Base-by-base conservation (phyloP, 1,284 basidiomycete genomes). In the Cutaneotrichosporon dermatis region DNA sequence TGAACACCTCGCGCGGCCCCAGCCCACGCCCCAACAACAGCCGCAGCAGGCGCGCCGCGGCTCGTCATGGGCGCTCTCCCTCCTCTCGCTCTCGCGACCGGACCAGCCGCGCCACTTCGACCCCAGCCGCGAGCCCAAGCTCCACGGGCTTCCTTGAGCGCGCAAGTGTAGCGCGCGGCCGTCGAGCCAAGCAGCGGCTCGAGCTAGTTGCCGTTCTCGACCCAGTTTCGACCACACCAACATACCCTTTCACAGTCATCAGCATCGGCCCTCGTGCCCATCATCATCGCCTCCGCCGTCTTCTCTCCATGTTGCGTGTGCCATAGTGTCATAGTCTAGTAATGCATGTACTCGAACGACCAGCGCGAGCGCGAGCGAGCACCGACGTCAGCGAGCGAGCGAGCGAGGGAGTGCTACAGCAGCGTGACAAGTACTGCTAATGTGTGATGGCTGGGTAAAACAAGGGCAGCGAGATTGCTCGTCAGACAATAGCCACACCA, bases 51-150 rank as follows among this genome's bases (percentile, higher is more conserved):
- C 33, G 46, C 34, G 33, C 3, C 46, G 46, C 7, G 33, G 46
- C 46, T 9, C 33, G 34, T 49, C 46, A 33, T 49, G 46, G 46
- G 46, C 46, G 39, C 54, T 63, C 49, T 56, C 54, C 7, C 40
- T 63, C 25, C 62, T 64, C 9, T 51, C 49, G 16, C 57, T 63
- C 11, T 37, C 58, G 13, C 55, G 55, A n/a, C 59, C 59, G 35
- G 49, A 42, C 7, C 49, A 55, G 64, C 59, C 61, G 45, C 59
- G 66, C 48, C 74, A 75, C 63, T 76, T 75, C 43, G 74, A 76
- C 60, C 74, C 74, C 10, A 65, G 61, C 6, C 67, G 68, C 54
- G 72, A 76, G 45, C 74, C 74, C 10, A 69, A 69, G 49, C 62
- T 76, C 44, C 62, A 74, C 33, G 69, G 70, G 16, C 61, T 76